Evolutionary conservation across 2,329 filamentous ascomycete species (phyloP).

Genomic region (Shiraia bambusicola): DNA sequence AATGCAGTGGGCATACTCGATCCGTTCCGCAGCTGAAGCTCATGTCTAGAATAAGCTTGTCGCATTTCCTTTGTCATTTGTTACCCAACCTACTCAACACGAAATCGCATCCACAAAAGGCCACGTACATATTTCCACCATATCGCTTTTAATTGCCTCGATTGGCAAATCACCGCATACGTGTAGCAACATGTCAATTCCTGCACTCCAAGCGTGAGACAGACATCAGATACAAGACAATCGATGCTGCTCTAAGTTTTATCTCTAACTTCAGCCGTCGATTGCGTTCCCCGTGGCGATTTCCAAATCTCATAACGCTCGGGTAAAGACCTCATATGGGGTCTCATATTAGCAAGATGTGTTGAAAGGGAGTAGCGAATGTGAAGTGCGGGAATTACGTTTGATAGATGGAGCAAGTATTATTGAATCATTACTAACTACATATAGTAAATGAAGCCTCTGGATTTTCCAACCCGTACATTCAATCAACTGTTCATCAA

Average conservation of each 20-base stretch:
- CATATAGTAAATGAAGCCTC: too few relatives aligned
- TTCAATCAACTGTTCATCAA: too few relatives aligned
- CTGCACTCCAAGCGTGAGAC: constrained; percentile 9
- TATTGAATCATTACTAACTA: too few relatives aligned
- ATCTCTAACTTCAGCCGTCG: constrained; percentile 6
- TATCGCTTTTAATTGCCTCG: constrained; percentile 13
- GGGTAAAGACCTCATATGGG: constrained; percentile 53
- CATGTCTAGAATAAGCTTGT: too few relatives aligned
- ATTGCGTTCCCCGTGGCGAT: constrained; percentile 48
- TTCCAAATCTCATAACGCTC: constrained; percentile 48
- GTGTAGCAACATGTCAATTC: constrained; percentile 20
- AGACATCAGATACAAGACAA: constrained; percentile 14
- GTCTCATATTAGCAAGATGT: constrained; percentile 50
- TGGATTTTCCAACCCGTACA: too few relatives aligned
- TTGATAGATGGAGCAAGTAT: too few relatives aligned
- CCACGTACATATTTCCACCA: constrained; percentile 19
- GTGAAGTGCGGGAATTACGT: too few relatives aligned
- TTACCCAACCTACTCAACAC: constrained; percentile 8
- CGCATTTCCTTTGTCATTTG: constrained; percentile 1
- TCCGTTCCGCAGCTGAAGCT: too few relatives aligned
- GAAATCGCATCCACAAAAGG: constrained; percentile 23
- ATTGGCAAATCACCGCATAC: constrained; percentile 14
- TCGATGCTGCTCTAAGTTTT: constrained; percentile 15
- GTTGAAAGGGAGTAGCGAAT: too few relatives aligned
- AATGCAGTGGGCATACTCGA: too few relatives aligned